Evolutionary conservation across 208 protist species (phyloP).

Genomic region (Leishmania tropica): DNA sequence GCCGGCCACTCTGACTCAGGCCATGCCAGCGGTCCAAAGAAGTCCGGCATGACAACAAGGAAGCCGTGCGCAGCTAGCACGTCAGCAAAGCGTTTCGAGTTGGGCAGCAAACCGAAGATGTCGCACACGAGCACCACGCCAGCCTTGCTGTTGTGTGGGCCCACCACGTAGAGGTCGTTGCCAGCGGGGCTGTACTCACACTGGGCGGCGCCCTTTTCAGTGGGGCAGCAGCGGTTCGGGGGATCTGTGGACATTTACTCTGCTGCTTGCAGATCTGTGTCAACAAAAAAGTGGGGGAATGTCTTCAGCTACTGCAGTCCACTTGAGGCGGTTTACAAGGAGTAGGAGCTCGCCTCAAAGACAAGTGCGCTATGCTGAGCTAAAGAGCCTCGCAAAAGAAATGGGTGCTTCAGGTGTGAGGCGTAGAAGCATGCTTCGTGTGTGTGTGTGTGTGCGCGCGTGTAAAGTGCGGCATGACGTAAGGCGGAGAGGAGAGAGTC

Average conservation of each 20-base stretch:
- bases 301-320: not conserved
- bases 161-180: constrained; percentile 48
- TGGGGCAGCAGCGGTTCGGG: constrained; percentile 50
- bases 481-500: not conserved
- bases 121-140: constrained; percentile 56
- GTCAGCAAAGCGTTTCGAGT: constrained; percentile 53
- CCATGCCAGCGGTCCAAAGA: constrained; percentile 43
- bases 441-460: too few relatives aligned
- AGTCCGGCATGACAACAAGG: constrained; percentile 68
- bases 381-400: not conserved
- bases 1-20: constrained; percentile 34
- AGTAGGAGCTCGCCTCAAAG: too few relatives aligned
- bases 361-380: not conserved
- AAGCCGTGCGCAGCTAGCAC: constrained; percentile 44
- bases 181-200: constrained; percentile 29
- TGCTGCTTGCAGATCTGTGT: not conserved
- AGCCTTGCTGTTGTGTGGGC: constrained; percentile 36
- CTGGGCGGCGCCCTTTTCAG: constrained; percentile 30
- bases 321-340: not conserved
- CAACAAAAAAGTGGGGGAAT: not conserved
- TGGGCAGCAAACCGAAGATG: constrained; percentile 59
- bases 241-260: constrained; percentile 11
- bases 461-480: not conserved
- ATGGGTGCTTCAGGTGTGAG: not conserved
- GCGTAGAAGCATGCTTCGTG: not conserved